A percentile compares a stretch with the other conserved stretches of the same genome.
Evolutionary conservation across 192 early-diverging fungal species (phyloP).

Genomic region (Dissophora globulifera): DNA sequence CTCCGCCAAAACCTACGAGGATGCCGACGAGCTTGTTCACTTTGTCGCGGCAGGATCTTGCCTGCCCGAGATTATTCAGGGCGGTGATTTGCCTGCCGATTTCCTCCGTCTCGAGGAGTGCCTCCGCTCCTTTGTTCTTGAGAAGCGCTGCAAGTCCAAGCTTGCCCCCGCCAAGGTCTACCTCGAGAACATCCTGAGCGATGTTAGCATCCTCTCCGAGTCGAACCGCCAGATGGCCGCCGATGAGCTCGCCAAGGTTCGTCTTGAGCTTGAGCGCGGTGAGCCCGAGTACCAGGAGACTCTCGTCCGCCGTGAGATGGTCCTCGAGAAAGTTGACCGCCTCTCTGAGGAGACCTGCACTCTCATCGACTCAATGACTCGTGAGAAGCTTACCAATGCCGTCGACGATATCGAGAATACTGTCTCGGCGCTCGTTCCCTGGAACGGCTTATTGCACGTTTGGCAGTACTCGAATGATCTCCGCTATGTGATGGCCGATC

Average conservation of each 20-base stretch:
- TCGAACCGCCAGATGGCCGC: constrained; percentile 74
- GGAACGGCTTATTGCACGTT: constrained; percentile 81
- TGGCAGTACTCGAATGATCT: constrained; percentile 91
- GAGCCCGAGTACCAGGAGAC: constrained; percentile 82
- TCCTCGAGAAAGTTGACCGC: constrained; percentile 71
- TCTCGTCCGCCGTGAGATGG: constrained; percentile 74
- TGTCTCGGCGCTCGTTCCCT: constrained; percentile 75
- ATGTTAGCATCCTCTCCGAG: constrained; percentile 78
- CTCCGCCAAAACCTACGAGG: constrained; percentile 91
- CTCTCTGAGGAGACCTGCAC: constrained; percentile 69
- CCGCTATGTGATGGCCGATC: constrained; percentile 72
- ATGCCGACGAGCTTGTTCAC: constrained; percentile 93
- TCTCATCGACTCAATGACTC: constrained; percentile 60
- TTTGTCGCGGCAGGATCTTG: constrained; percentile 85
- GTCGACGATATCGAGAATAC: constrained; percentile 75
- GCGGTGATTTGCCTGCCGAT: constrained; percentile 36
- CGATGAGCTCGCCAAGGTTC: constrained; percentile 70
- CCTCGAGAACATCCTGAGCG: constrained; percentile 84
- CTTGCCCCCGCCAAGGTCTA: constrained; percentile 94
- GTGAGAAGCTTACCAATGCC: constrained; percentile 56
- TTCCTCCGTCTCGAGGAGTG: constrained; percentile 88
- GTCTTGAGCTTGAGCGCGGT: constrained; percentile 67
- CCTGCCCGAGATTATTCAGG: constrained; percentile 43
- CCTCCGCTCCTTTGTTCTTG: constrained; percentile 91
- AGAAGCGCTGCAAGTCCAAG: constrained; percentile 95